Evolutionary conservation across 768 basidiomycete genomes (phyloP).

Genomic region (Podaxis mareebaensis): DNA sequence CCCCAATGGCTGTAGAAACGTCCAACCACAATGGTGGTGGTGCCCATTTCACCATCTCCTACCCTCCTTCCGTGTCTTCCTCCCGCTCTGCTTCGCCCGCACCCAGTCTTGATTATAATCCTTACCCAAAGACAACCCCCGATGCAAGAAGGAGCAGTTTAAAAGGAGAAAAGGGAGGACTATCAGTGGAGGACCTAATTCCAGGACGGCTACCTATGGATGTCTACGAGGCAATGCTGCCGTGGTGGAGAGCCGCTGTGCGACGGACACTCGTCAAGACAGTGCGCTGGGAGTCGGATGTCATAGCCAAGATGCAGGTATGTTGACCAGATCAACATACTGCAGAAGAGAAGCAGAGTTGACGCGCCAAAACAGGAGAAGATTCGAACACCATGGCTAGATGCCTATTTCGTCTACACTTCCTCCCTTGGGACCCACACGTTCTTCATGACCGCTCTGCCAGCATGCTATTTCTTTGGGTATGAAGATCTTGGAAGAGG

Average conservation of each 20-base stretch:
- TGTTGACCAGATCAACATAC: conserved; percentile 12
- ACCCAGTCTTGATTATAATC: conserved; percentile 21
- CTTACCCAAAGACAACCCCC: conserved; percentile 11
- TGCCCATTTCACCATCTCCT: conserved; percentile 30
- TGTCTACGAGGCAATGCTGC: conserved; percentile 64
- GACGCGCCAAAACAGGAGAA: conserved; percentile 34
- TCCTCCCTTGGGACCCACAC: conserved; percentile 83
- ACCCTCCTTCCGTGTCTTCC: conserved; percentile 32
- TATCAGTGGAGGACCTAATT: conserved; percentile 20
- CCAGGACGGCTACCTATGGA: conserved; percentile 42
- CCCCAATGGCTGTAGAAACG: background rate
- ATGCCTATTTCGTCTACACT: conserved; percentile 82
- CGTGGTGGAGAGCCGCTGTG: conserved; percentile 64
- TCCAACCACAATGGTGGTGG: background rate
- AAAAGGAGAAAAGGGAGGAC: conserved; percentile 9
- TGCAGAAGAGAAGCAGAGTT: conserved; percentile 2
- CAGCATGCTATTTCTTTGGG: conserved; percentile 89
- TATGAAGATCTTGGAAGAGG: conserved; percentile 67
- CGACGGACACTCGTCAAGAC: conserved; percentile 52
- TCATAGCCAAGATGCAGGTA: conserved; percentile 72
- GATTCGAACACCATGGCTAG: conserved; percentile 67
- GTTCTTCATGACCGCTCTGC: conserved; percentile 91
- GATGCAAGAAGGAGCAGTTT: conserved; percentile 16
- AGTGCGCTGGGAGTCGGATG: conserved; percentile 58
- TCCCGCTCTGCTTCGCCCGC: conserved; percentile 35